A percentile compares a stretch with the other conserved stretches of the same genome.
phyloP scores from a whole-genome alignment of 2,329 filamentous ascomycete species.

The Colletotrichum camelliae region DNA sequence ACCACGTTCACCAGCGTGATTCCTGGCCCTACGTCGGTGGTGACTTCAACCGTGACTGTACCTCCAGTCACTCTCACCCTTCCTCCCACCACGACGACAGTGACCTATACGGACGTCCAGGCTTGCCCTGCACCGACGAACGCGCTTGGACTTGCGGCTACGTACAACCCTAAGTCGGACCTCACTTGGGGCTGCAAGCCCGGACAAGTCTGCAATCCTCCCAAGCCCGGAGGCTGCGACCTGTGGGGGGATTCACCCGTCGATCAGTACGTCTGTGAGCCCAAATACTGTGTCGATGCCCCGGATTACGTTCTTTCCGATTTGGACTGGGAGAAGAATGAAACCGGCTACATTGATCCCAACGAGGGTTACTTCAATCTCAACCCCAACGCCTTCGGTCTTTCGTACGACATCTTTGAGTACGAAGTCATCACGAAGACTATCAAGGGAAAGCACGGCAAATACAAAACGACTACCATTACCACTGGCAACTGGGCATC shows the following conservation, averaged over 20 bases:
- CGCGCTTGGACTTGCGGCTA: slow-evolving; percentile 21
- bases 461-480: slow-evolving; percentile 43
- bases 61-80: slow-evolving; percentile 30
- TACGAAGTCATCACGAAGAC: slow-evolving; percentile 42
- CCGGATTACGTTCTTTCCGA: no score
- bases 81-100: slow-evolving; percentile 32
- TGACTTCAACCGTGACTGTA: slow-evolving; percentile 27
- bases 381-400: slow-evolving; percentile 65
- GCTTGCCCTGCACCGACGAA: slow-evolving; percentile 53
- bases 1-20: slow-evolving; percentile 30
- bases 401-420: slow-evolving; percentile 67
- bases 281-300: no score
- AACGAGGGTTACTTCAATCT: slow-evolving; percentile 68
- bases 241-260: slow-evolving; percentile 54
- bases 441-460: slow-evolving; percentile 33
- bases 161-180: slow-evolving; percentile 41
- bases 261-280: slow-evolving; percentile 52
- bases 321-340: slow-evolving; percentile 55
- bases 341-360: slow-evolving; percentile 57
- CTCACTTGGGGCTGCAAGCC: slow-evolving; percentile 60
- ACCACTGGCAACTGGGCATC: slow-evolving; percentile 62
- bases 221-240: slow-evolving; percentile 54
- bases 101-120: slow-evolving; percentile 31
- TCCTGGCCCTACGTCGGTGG: slow-evolving; percentile 27
- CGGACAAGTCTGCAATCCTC: slow-evolving; percentile 58